Percentiles rank a stretch among this genome's conserved stretches.
Evolutionary conservation across 1,139 yeast genomes (phyloP).

Genomic region (Yamadazyma oceani): DNA sequence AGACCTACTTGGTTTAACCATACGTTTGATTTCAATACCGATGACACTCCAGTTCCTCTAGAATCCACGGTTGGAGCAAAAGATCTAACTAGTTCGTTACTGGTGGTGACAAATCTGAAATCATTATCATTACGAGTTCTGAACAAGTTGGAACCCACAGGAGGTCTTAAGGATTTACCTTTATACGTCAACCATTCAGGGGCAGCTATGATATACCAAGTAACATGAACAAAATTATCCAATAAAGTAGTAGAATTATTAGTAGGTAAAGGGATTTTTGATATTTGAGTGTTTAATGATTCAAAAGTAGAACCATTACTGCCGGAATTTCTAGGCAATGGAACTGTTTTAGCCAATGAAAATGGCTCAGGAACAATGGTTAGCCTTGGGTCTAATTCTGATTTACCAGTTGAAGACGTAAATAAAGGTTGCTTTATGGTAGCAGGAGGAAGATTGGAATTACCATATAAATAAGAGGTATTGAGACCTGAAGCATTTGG

Average conservation of each 20-base stretch:
- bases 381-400: conserved; percentile 66
- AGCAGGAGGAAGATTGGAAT: conserved; percentile 22
- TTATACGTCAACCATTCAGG: conserved; percentile 78
- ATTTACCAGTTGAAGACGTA: conserved; percentile 62
- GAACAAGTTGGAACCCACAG: conserved; percentile 23
- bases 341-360: conserved; percentile 57
- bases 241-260: conserved; percentile 66
- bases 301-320: conserved; percentile 37
- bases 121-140: conserved; percentile 18
- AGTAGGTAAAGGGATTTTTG: conserved; percentile 56
- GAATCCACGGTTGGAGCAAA: conserved; percentile 84
- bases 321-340: conserved; percentile 37
- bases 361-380: conserved; percentile 61
- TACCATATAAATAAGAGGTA: conserved; percentile 21
- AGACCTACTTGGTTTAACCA: conserved; percentile 81
- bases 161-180: conserved; percentile 28
- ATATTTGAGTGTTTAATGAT: conserved; percentile 46
- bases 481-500: conserved; percentile 17
- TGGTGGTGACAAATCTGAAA: conserved; percentile 16
- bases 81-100: conserved; percentile 55
- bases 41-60: conserved; percentile 63
- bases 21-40: conserved; percentile 61
- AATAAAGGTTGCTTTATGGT: conserved; percentile 60
- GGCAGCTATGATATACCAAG: conserved; percentile 78
- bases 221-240: conserved; percentile 77